Evolutionary conservation across 2,329 filamentous ascomycete species (phyloP), one percentile per base, ranked within the genome.

Genomic region (Aspergillus sp.): DNA sequence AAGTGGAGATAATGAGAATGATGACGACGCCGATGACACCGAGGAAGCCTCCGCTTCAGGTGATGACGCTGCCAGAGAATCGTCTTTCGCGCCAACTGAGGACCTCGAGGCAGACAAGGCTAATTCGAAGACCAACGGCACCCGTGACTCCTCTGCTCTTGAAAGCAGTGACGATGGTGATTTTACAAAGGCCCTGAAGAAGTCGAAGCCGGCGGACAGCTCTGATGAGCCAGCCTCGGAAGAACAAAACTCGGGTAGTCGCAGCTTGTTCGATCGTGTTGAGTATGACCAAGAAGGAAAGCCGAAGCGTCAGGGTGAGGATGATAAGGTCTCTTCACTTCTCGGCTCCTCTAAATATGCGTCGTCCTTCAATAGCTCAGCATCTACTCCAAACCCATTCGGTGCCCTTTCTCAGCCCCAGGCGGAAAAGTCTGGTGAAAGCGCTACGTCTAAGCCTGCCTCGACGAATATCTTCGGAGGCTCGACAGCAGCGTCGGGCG

Each of bases 221-320:
- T 35, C 57, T 15, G 62, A 61, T 57, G 23, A 43, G 25, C 21
- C 57, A 11, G 40, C 53, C 21, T 55, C 64, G 3, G 39, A 60
- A 8, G 65, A 65, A 12, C 59, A 65, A 27, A 56, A 60, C 41
- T 49, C 62, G n/a, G 63, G 66, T 35, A 63, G 70, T 23, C 69
- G 70, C 33, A 75, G 71, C 55, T 62, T 76, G 41, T 76, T 76
- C 52, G 73, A 73, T 50, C 68, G 70, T 44, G 66, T 76, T 6
- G 61, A 71, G 54, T 64, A 65, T 43, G 63, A 66, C 33, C 43
- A 62, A 2, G 65, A 61, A 9, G 68, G 68, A 12, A 66, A 70
- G 15, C 68, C 64, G 1, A 67, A 67, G 33, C 64, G 68, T 17
- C 61, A 65, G 50, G 58, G 51, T 33, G 61, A 67, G 12, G 62